Percentiles rank a stretch among this genome's conserved stretches.
These are phyloP conservation scores for Phylloboletellus chloephorus DNA, from an alignment of 1,284 basidiomycete genomes.

Conservation along the genomic window DNA sequence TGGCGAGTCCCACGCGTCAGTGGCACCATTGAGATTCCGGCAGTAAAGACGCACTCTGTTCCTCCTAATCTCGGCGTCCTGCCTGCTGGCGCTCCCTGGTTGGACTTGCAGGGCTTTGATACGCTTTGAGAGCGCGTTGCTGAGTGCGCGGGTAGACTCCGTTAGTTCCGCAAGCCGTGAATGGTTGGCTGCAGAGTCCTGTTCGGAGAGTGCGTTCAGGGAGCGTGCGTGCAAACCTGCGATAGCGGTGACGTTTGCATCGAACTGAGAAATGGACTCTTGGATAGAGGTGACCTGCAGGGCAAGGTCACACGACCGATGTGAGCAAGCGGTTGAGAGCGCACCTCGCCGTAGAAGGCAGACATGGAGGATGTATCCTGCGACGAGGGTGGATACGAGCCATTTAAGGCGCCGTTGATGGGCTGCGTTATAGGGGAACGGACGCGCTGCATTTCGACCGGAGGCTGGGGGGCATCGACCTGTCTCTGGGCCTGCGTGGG, in stretches of 20 bases:
- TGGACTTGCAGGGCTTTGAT: conserved; percentile 53
- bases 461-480: conserved; percentile 17
- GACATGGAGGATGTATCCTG: conserved; percentile 25
- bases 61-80: conserved; percentile 61
- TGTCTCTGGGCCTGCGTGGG: conserved; percentile 28
- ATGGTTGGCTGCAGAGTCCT: conserved; percentile 40
- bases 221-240: conserved; percentile 55
- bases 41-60: conserved; percentile 55
- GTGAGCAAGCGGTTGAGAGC: not conserved
- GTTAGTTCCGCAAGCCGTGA: conserved; percentile 54
- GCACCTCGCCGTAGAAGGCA: conserved; percentile 32
- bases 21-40: not conserved
- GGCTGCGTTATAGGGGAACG: conserved; percentile 8
- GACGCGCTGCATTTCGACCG: conserved; percentile 29
- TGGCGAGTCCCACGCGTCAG: not conserved
- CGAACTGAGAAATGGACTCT: conserved; percentile 51
- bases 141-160: conserved; percentile 56
- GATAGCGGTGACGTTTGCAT: conserved; percentile 53
- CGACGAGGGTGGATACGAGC: conserved; percentile 4
- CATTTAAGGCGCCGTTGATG: conserved; percentile 2
- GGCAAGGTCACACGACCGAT: not conserved
- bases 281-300: conserved; percentile 51
- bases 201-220: conserved; percentile 51
- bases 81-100: conserved; percentile 32
- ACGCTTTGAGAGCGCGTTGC: conserved; percentile 57